These are phyloP conservation scores for Immersiella caudata DNA, from an alignment of 495 filamentous ascomycete genomes.

Conservation along the genomic window DNA sequence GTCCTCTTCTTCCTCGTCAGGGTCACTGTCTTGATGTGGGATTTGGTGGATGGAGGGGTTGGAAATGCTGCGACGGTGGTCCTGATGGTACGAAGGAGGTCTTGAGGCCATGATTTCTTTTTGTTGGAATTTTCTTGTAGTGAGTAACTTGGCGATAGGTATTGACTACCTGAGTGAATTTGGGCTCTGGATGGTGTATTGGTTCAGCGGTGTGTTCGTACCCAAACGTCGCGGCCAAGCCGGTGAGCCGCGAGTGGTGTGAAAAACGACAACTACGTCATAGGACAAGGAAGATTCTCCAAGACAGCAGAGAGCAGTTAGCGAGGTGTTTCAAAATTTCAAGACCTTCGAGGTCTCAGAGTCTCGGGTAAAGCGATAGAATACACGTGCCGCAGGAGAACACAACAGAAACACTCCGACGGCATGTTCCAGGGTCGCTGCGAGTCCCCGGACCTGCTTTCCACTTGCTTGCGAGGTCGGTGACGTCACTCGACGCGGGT, in stretches of 20 bases:
- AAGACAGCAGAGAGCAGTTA: neutral
- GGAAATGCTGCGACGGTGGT: neutral
- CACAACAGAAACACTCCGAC: neutral
- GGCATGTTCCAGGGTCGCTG: neutral
- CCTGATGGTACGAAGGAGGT: neutral
- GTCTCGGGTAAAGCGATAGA: neutral
- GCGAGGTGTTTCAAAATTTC: neutral
- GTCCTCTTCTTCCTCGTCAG: conserved; percentile 12
- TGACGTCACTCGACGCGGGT: neutral
- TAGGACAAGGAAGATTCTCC: neutral
- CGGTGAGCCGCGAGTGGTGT: neutral
- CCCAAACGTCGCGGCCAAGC: neutral
- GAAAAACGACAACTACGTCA: neutral
- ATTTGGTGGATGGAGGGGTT: conserved; percentile 2
- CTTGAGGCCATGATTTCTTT: neutral
- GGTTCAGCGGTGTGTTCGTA: neutral
- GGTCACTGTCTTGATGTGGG: conserved; percentile 6
- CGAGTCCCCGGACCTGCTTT: neutral
- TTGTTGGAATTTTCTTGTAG: neutral
- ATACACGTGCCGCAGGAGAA: neutral
- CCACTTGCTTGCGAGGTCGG: neutral
- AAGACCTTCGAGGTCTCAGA: neutral
- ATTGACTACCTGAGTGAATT: neutral
- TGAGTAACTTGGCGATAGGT: neutral
- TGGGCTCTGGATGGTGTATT: neutral